These are phyloP conservation scores for Penicillium macrosclerotiorum DNA, from an alignment of 495 filamentous ascomycete genomes.

Conservation along the genomic window DNA sequence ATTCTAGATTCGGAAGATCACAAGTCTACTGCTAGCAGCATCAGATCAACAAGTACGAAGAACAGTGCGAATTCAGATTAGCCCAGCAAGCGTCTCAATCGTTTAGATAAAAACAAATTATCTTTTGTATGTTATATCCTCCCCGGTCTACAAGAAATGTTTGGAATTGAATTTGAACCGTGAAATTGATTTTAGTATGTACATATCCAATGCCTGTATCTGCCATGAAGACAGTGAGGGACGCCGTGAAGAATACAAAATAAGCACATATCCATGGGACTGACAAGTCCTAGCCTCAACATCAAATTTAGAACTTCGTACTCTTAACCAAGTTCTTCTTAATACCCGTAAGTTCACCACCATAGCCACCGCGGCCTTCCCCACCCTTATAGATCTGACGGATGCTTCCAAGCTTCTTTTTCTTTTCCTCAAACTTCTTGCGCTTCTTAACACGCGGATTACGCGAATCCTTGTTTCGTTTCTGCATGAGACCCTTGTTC, in stretches of 20 bases:
- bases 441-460: slow-evolving; percentile 98
- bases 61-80: too few species aligned
- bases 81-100: too few species aligned
- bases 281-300: slow-evolving; percentile 1
- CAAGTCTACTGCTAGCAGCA: too few species aligned
- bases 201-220: slow-evolving; percentile 30
- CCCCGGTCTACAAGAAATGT: too few species aligned
- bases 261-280: slow-evolving; percentile 23
- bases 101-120: too few species aligned
- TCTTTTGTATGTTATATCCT: too few species aligned
- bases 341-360: slow-evolving; percentile 91
- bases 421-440: slow-evolving; percentile 87
- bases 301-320: slow-evolving; percentile 67
- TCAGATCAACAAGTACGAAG: too few species aligned
- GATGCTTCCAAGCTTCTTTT: slow-evolving; percentile 87
- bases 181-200: slow-evolving; percentile 19
- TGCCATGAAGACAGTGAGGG: slow-evolving; percentile 26
- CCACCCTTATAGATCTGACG: slow-evolving; percentile 85
- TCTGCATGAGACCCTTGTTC: slow-evolving; percentile 91
- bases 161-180: too few species aligned
- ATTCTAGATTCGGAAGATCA: too few species aligned
- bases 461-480: slow-evolving; percentile 85
- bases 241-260: slow-evolving; percentile 29
- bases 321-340: slow-evolving; percentile 91
- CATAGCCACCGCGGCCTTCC: slow-evolving; percentile 82